These are phyloP conservation scores for Saururus chinensis DNA, from an alignment of 164 flowering plant species.

Conservation along the genomic window DNA sequence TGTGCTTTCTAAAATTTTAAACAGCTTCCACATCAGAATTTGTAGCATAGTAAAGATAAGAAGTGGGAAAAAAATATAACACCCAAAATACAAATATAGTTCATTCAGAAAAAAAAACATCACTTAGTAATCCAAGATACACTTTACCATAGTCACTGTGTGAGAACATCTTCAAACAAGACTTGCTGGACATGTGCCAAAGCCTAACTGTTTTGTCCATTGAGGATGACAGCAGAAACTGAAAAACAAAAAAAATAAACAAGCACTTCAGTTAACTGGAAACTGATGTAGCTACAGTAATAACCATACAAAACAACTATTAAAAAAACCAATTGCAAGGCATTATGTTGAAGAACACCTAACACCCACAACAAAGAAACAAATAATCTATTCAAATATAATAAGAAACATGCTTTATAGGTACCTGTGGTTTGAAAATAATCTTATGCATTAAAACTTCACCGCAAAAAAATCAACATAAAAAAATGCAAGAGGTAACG, in stretches of 20 bases:
- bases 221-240: slow-evolving; percentile 93
- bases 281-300: not conserved
- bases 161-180: slow-evolving; percentile 82
- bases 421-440: no score
- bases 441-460: no score
- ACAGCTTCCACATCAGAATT: no score
- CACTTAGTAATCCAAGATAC: not conserved
- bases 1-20: no score
- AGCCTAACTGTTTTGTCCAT: slow-evolving; percentile 99
- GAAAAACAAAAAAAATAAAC: slow-evolving; percentile 15
- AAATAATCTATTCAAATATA: not conserved
- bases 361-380: not conserved
- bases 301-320: not conserved
- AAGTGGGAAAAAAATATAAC: no score
- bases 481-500: no score
- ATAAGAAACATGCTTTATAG: no score
- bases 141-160: slow-evolving; percentile 91
- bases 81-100: not conserved
- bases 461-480: no score
- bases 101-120: not conserved
- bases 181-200: slow-evolving; percentile 77
- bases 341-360: not conserved
- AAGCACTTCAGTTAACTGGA: not conserved
- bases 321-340: not conserved
- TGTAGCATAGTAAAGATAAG: no score